A percentile compares a stretch with the other conserved stretches of the same genome.
phyloP scores from a whole-genome alignment of 164 flowering plant genomes.

The Vitis labrusca region DNA sequence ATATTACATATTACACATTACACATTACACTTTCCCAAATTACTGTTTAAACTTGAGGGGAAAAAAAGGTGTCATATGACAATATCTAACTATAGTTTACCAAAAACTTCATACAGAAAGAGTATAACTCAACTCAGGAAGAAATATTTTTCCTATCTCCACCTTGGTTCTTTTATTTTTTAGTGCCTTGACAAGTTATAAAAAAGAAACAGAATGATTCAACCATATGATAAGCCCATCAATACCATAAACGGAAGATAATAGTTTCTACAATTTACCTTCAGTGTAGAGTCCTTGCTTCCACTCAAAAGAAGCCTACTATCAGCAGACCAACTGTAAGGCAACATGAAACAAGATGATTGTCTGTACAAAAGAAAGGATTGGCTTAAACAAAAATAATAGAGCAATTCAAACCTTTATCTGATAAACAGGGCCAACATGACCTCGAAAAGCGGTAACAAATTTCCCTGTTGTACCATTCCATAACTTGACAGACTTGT shows the following conservation, averaged over 20 bases:
- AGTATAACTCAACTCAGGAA: too few species aligned
- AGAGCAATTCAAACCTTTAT: constrained; percentile 62
- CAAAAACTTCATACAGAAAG: too few species aligned
- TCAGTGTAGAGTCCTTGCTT: constrained; percentile 95
- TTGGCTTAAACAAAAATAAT: neutral
- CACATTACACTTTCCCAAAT: too few species aligned
- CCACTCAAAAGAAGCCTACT: constrained; percentile 97
- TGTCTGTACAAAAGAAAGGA: constrained; percentile 5
- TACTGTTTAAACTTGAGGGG: too few species aligned
- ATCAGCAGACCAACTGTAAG: constrained; percentile 96
- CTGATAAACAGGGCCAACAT: constrained; percentile 98
- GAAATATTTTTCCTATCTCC: too few species aligned
- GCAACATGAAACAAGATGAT: constrained; percentile 11
- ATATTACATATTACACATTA: too few species aligned
- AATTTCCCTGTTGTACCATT: constrained; percentile 87
- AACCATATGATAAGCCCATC: too few species aligned
- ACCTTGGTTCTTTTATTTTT: too few species aligned
- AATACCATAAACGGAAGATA: neutral
- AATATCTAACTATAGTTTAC: too few species aligned
- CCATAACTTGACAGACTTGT: constrained; percentile 94
- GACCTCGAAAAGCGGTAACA: constrained; percentile 92
- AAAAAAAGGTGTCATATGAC: too few species aligned
- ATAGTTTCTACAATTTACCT: constrained; percentile 38
- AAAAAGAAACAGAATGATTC: too few species aligned
- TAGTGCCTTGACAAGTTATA: too few species aligned